Conservation (phyloP, 768 basidiomycete genomes). For the Gymnopilus junonius region DNA sequence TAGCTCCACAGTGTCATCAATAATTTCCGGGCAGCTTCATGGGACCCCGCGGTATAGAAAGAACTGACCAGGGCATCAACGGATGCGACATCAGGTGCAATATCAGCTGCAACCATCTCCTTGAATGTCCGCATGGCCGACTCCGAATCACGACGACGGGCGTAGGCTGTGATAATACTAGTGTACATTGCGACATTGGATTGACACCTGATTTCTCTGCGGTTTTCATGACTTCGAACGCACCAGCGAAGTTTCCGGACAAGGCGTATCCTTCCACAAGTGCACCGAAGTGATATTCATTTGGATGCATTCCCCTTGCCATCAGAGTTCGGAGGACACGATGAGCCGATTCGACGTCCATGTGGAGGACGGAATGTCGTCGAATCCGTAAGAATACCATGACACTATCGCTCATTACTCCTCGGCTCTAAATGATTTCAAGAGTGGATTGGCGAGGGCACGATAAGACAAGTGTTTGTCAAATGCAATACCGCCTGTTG, state of each 20-base stretch:
- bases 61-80: constrained; percentile 75
- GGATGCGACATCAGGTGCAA: constrained; percentile 71
- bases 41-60: constrained; percentile 61
- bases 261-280: constrained; percentile 76
- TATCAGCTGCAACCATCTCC: constrained; percentile 61
- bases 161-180: constrained; percentile 74
- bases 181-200: constrained; percentile 77
- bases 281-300: constrained; percentile 72
- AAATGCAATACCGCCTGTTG: constrained; percentile 48
- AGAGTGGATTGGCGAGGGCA: constrained; percentile 34
- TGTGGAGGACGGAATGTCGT: constrained; percentile 58
- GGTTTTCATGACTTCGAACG: constrained; percentile 57
- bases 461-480: constrained; percentile 31
- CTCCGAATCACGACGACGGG: constrained; percentile 57
- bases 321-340: constrained; percentile 63
- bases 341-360: constrained; percentile 55
- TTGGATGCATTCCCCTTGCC: constrained; percentile 71
- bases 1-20: constrained; percentile 68
- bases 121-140: constrained; percentile 60
- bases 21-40: constrained; percentile 52
- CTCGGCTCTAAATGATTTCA: constrained; percentile 52
- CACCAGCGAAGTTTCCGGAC: constrained; percentile 61
- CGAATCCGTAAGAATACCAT: constrained; percentile 66
- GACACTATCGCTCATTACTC: constrained; percentile 57
- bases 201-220: constrained; percentile 53